A percentile compares a stretch with the other conserved stretches of the same genome.
Evolutionary conservation across 2,329 filamentous ascomycete species (phyloP).

Genomic region (Microcera coccophila): DNA sequence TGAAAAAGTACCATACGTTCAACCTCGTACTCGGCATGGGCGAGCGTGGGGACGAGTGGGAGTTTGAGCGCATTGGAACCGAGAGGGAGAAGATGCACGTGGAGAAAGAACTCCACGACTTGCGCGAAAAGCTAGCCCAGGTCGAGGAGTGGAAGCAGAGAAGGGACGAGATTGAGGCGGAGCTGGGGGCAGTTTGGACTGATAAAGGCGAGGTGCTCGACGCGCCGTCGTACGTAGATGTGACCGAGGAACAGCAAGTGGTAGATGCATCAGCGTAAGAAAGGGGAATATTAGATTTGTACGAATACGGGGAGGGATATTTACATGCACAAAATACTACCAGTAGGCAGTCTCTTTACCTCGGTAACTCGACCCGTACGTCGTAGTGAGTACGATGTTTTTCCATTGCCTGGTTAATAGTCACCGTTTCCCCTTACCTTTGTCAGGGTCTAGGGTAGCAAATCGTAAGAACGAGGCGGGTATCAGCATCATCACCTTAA

Average conservation of each 20-base stretch:
- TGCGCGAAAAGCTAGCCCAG: constrained; percentile 73
- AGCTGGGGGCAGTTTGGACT: constrained; percentile 65
- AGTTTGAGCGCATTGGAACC: constrained; percentile 89
- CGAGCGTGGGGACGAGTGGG: constrained; percentile 79
- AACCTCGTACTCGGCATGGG: constrained; percentile 83
- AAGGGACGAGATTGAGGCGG: constrained; percentile 74
- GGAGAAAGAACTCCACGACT: constrained; percentile 82
- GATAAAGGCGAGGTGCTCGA: constrained; percentile 47
- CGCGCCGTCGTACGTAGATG: constrained; percentile 42
- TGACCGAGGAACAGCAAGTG: neutral
- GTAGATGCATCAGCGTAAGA: neutral
- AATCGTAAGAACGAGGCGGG: no score
- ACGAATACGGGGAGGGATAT: no score
- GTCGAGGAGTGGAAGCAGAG: constrained; percentile 82
- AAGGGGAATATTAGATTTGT: no score
- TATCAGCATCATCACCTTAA: no score
- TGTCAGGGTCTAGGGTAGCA: no score
- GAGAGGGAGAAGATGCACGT: constrained; percentile 90
- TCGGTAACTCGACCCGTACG: no score
- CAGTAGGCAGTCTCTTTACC: no score
- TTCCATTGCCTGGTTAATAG: no score
- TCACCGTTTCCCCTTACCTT: no score
- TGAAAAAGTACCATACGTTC: constrained; percentile 94
- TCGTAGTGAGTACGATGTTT: no score
- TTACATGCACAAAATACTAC: no score